Base-by-base conservation (phyloP, 176 grass and related monocot species). In the Carex kokanica region DNA sequence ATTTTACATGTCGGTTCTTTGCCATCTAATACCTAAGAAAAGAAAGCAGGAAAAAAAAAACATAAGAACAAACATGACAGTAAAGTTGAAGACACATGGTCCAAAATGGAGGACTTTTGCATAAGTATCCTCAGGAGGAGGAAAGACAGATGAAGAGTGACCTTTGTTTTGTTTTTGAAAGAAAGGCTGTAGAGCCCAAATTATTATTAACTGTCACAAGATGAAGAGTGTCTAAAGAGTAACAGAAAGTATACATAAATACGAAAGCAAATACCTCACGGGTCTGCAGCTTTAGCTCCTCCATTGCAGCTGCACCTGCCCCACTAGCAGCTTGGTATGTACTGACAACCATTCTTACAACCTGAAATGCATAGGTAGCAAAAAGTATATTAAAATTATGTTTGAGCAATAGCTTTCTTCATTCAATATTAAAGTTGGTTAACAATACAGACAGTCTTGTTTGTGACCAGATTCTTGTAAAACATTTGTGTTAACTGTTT, bases 251-350 rank as follows among this genome's bases (percentile, higher is more conserved):
- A 77, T 56, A 6, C 14, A 78, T 29, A 78, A 34, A 78, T 32
- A 31, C 43, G 15, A 80, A 56, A 84, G 29, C 41, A 56, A 47
- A 74, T 80, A 99, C 96, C 92, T 95, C 93, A 59, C 79, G 86
- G 79, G 93, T 99, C 77, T 99, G 93, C 67, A 93, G 86, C 81
- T 86, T 83, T 59, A 99, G 89, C 88, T 99, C 96, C 88, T 91
- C 89, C 93, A 99, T 99, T 60, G 93, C 96, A 10, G 91, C 96
- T 86, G 93, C 93, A 86, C 96, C 93, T 66, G 96, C 96, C 62
- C 96, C 96, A 89, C 96, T 99, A 81, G 93, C 96, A 83, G 96
- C 96, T 88, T 99, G 96, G 79, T 99, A 95, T 11, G 96, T 99
- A 87, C 96, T 99, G 57, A 99, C 93, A 84, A 99, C 88, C 96